Conservation (phyloP, 495 filamentous ascomycete species). For the Lophiostoma macrostomum region DNA sequence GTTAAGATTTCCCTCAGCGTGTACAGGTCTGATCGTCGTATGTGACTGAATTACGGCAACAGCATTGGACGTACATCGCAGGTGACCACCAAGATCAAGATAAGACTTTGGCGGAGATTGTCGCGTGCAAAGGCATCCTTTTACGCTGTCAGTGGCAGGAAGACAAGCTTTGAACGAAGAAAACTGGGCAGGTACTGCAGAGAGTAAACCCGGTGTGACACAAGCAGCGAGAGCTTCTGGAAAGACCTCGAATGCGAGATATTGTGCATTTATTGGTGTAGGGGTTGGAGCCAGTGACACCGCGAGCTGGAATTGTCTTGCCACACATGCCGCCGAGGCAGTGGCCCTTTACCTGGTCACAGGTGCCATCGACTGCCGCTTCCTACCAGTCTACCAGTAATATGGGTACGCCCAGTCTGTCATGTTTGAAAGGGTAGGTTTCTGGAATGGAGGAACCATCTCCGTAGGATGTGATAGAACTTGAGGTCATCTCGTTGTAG, state of each 20-base stretch:
- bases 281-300: slow-evolving; percentile 7
- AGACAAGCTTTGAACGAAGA: slow-evolving; percentile 22
- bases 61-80: no score
- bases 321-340: slow-evolving; percentile 10
- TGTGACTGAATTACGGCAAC: no score
- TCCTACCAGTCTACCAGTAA: no score
- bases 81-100: no score
- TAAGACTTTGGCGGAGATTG: not conserved
- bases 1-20: no score
- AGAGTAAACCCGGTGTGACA: slow-evolving; percentile 8
- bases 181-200: slow-evolving; percentile 8
- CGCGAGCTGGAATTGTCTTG: no score
- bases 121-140: slow-evolving; percentile 6
- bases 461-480: not conserved
- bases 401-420: no score
- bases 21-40: no score
- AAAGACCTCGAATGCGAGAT: slow-evolving; percentile 24
- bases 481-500: not conserved
- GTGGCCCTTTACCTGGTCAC: slow-evolving; percentile 12
- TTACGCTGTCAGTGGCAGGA: slow-evolving; percentile 18
- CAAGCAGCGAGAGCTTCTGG: slow-evolving; percentile 23
- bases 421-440: slow-evolving; percentile 12
- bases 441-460: slow-evolving; percentile 16
- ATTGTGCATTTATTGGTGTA: slow-evolving; percentile 14
- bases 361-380: no score